Conservation (phyloP, 2,329 filamentous ascomycete species). For the Fusarium sp. region DNA sequence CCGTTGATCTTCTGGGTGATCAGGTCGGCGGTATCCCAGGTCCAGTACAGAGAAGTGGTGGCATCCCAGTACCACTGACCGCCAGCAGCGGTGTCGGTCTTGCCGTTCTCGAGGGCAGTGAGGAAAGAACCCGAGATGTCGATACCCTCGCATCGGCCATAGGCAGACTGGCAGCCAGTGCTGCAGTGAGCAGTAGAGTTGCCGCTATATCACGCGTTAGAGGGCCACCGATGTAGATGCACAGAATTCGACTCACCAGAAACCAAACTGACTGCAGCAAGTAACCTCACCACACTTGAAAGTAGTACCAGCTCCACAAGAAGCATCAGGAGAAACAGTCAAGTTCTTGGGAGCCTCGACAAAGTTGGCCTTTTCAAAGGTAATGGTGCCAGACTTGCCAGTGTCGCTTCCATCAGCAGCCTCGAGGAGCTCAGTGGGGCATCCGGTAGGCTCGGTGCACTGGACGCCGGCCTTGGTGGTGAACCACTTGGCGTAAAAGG, state of each 20-base stretch:
- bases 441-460: constrained; percentile 66
- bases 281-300: constrained; percentile 25
- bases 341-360: constrained; percentile 29
- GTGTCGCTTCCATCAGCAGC: constrained; percentile 70
- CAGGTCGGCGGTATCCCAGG: constrained; percentile 64
- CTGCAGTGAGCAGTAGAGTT: constrained; percentile 35
- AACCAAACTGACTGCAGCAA: constrained; percentile 39
- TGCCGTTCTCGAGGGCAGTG: constrained; percentile 54
- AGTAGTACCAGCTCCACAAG: constrained; percentile 34
- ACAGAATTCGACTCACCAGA: constrained; percentile 23
- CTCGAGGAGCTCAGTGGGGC: constrained; percentile 70
- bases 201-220: constrained; percentile 17
- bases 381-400: constrained; percentile 58
- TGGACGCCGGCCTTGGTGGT: constrained; percentile 60
- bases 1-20: constrained; percentile 62
- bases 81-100: constrained; percentile 60
- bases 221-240: neutral
- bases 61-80: constrained; percentile 68
- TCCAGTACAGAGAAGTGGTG: constrained; percentile 62
- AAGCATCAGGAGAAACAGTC: constrained; percentile 26
- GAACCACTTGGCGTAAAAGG: constrained; percentile 79
- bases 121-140: constrained; percentile 51
- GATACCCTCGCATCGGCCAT: constrained; percentile 31
- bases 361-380: constrained; percentile 53
- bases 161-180: constrained; percentile 35